Conservation (phyloP, 1,139 yeast species). For the Debaryomycetaceae sp. region DNA sequence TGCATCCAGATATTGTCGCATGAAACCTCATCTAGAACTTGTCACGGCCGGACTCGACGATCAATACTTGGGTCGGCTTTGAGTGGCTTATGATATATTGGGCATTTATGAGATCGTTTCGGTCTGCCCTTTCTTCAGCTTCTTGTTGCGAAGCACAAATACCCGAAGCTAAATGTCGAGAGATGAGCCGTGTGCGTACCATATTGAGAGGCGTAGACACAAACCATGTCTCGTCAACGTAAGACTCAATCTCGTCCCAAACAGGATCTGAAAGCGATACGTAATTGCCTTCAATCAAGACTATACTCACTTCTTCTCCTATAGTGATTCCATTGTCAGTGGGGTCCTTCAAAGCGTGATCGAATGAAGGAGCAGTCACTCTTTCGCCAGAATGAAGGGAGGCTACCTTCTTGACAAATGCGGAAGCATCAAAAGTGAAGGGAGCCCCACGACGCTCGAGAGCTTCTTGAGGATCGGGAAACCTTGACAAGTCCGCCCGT, state of each 20-base stretch:
- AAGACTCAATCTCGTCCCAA: constrained; percentile 36
- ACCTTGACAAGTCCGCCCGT: constrained; percentile 36
- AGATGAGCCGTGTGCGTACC: constrained; percentile 25
- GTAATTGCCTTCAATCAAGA: constrained; percentile 60
- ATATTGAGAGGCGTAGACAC: constrained; percentile 31
- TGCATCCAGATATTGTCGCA: too few relatives aligned
- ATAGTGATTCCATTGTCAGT: constrained; percentile 38
- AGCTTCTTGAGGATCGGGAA: constrained; percentile 48
- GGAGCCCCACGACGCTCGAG: constrained; percentile 72
- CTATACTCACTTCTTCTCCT: constrained; percentile 30
- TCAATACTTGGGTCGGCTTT: constrained; percentile 3
- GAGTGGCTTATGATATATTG: constrained; percentile 37
- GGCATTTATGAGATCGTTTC: constrained; percentile 66
- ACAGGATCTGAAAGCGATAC: constrained; percentile 36
- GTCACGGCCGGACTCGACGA: too few relatives aligned
- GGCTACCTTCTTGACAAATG: constrained; percentile 17
- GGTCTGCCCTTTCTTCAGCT: constrained; percentile 53
- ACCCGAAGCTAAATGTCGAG: constrained; percentile 65
- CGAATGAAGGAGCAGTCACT: constrained; percentile 60
- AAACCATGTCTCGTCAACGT: constrained; percentile 35
- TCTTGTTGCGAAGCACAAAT: constrained; percentile 43
- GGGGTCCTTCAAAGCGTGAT: constrained; percentile 64
- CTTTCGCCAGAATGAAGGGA: constrained; percentile 3
- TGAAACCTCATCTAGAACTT: too few relatives aligned
- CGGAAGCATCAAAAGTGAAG: constrained; percentile 60